Evolutionary conservation across 441 rosid species (phyloP), one percentile per base, ranked within the genome.

Genomic region (Euphorbia schlechtendalii): DNA sequence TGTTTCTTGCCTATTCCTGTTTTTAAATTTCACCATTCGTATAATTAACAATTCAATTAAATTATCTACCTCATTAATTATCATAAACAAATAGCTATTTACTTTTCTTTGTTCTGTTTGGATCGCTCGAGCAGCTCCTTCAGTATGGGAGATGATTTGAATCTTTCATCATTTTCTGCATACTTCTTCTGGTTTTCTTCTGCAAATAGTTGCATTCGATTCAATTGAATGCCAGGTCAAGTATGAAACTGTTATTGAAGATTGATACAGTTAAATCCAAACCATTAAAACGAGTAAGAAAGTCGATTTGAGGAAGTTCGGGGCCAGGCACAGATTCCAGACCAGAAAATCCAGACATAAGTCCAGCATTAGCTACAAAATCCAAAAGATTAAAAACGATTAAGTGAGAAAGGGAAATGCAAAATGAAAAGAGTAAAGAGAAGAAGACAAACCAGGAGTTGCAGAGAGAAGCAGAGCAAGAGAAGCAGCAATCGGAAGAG

Each of bases 181-280:
- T 92, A 92, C 71, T 82, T 87, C 85, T 89, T 89, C 79, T 89
- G 96, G 83, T 92, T 92, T 59, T 82, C 90, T 61, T 84, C 98
- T 92, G 89, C 81, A 78, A 49, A 43, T n/a, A n/a, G n/a, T n/a
- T n/a, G n/a, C n/a, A n/a, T n/a, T n/a, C n/a, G n/a, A 27, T 27
- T 27, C 30, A 27, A 27, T 27, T 27, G 30, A 27, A 27, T 27
- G 30, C 30, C 30, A 27, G 30, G 30, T 27, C 30, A 27, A 27
- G 30, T 27, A 27, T 27, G 30, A 27, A 27, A 27, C 30, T 27
- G 30, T 1, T 1, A 27, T 27, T 27, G 30, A 27, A 27, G 30
- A 27, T 4, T 27, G 30, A 27, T 27, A 27, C 30, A 27, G 30
- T 27, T 27, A 27, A 27, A 27, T 27, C 30, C 30, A 27, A 27